Conservation (phyloP, 768 basidiomycete species). For the Tulasnella sp. region DNA sequence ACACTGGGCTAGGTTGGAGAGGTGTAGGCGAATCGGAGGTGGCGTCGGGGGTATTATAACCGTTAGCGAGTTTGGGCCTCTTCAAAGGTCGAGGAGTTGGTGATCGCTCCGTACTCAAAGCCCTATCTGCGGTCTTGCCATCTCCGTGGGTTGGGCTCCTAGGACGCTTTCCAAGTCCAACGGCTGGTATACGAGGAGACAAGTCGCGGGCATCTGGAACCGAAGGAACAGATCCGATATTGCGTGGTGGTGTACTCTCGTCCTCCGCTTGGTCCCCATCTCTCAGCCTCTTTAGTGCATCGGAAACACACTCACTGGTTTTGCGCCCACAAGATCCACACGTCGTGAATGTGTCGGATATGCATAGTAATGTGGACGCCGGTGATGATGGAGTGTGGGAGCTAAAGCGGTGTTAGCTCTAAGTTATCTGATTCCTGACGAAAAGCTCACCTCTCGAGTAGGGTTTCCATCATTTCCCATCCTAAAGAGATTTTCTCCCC, state of each 20-base stretch:
- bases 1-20: neutral
- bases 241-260: too few species aligned
- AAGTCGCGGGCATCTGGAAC: too few species aligned
- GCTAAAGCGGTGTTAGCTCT: neutral
- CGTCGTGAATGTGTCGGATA: slow-evolving; percentile 12
- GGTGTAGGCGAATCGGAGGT: neutral
- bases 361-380: neutral
- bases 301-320: slow-evolving; percentile 5
- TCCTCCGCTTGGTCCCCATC: neutral
- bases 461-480: slow-evolving; percentile 11
- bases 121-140: neutral
- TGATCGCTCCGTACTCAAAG: neutral
- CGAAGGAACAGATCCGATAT: too few species aligned
- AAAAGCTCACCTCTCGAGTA: neutral
- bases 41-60: neutral
- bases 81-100: neutral
- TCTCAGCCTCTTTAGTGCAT: neutral
- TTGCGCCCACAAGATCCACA: slow-evolving; percentile 11
- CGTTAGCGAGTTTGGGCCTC: neutral
- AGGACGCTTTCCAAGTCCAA: neutral
- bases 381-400: neutral
- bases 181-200: too few species aligned
- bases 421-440: neutral
- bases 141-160: neutral
- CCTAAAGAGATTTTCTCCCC: slow-evolving; percentile 17